phyloP scores from a whole-genome alignment of 768 basidiomycete genomes.

The Mycena floridula region DNA sequence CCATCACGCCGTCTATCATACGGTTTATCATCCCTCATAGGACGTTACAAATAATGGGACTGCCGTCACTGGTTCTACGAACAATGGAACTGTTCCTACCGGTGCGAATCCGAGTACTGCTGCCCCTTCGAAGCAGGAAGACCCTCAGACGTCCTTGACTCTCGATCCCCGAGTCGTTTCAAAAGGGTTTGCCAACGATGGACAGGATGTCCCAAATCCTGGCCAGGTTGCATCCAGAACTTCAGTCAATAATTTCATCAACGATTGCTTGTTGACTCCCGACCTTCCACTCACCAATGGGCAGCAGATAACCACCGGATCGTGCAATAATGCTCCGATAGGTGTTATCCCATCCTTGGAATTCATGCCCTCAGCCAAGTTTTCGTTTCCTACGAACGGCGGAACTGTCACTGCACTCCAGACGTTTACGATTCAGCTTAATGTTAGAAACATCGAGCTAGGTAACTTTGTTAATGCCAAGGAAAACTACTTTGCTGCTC shows the following conservation, averaged over 20 bases:
- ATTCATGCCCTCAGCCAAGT: slow-evolving; percentile 45
- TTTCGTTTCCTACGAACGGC: slow-evolving; percentile 34
- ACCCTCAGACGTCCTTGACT: slow-evolving; percentile 9
- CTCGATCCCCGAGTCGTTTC: slow-evolving; percentile 28
- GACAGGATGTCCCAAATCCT: slow-evolving; percentile 19
- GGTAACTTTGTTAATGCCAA: too few relatives aligned
- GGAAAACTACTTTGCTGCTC: too few relatives aligned
- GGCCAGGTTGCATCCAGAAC: slow-evolving; percentile 42
- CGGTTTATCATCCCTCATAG: too few relatives aligned
- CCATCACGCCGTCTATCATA: too few relatives aligned
- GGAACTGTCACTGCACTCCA: slow-evolving; percentile 32
- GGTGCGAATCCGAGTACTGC: background rate
- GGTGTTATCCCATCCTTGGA: slow-evolving; percentile 37
- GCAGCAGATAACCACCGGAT: too few relatives aligned
- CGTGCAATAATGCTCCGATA: too few relatives aligned
- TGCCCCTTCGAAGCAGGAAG: too few relatives aligned
- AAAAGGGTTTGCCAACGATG: slow-evolving; percentile 28
- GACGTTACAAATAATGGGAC: too few relatives aligned
- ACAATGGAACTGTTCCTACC: too few relatives aligned
- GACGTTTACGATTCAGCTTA: slow-evolving; percentile 33
- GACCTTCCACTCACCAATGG: slow-evolving; percentile 39
- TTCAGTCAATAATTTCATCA: slow-evolving; percentile 53
- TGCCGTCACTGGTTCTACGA: too few relatives aligned
- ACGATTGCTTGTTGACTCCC: slow-evolving; percentile 38
- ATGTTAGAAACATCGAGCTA: slow-evolving; percentile 17